Conservation (phyloP, 169 alveolate species). For the Amoebophrya sp. region DNA sequence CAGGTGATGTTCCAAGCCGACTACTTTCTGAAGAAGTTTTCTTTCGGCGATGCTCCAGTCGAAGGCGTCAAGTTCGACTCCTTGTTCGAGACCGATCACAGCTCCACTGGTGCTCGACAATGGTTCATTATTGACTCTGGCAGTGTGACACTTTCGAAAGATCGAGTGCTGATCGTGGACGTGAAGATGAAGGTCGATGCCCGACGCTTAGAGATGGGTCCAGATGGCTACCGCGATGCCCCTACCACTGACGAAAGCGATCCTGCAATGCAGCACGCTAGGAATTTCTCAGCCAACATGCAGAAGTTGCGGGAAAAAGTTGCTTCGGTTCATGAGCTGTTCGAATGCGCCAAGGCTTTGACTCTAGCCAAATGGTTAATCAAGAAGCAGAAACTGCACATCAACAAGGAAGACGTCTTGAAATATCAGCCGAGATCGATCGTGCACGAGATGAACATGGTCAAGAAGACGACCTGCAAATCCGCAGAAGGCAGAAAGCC, state of each 20-base stretch:
- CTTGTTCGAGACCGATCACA: background rate
- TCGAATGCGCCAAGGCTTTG: slow-evolving; percentile 14
- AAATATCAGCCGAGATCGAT: background rate
- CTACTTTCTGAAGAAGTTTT: background rate
- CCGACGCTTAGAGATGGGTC: background rate
- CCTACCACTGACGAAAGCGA: background rate
- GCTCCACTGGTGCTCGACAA: background rate
- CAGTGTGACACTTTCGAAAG: background rate
- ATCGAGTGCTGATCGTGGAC: background rate
- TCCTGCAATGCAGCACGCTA: background rate
- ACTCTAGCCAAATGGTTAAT: background rate
- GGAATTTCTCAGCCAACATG: background rate
- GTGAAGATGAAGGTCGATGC: slow-evolving; percentile 9
- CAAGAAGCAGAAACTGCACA: background rate
- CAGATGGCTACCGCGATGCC: slow-evolving; percentile 3
- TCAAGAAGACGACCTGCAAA: background rate
- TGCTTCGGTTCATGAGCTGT: background rate
- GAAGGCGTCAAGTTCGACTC: background rate
- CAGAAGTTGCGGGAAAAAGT: background rate
- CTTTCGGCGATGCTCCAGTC: slow-evolving; percentile 1
- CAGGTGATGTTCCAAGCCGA: slow-evolving; percentile 16
- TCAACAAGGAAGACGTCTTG: background rate
- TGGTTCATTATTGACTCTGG: background rate
- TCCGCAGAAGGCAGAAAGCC: background rate
- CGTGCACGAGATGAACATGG: background rate